Evolutionary conservation across 805 yeast genomes (phyloP).

Genomic region (Saccharomycodes ludwigii): DNA sequence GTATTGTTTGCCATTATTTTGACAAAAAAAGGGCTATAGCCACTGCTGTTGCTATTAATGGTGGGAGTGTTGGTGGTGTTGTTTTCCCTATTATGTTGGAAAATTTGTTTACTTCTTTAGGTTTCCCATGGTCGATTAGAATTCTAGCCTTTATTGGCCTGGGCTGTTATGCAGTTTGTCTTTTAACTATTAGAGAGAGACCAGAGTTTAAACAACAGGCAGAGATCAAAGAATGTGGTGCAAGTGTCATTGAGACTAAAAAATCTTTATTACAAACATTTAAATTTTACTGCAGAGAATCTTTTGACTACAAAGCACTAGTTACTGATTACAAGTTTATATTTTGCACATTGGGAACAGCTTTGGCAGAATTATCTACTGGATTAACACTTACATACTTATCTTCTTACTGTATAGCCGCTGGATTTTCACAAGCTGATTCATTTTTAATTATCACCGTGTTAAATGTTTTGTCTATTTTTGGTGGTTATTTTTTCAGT

Average conservation of each 20-base stretch:
- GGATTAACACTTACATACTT: constrained; percentile 41
- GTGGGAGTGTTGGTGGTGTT: constrained; percentile 59
- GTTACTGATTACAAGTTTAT: constrained; percentile 28
- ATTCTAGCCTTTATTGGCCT: constrained; percentile 29
- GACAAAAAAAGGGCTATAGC: constrained; percentile 43
- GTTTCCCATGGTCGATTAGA: constrained; percentile 51
- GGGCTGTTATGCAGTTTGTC: constrained; percentile 15
- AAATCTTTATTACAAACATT: constrained; percentile 1
- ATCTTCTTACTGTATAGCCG: constrained; percentile 42
- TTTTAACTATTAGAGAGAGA: constrained; percentile 28
- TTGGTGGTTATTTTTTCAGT: constrained; percentile 22
- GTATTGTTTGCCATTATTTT: constrained; percentile 55
- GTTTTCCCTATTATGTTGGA: constrained; percentile 43
- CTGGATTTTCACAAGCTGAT: constrained; percentile 32
- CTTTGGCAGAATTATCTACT: constrained; percentile 37
- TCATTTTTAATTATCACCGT: constrained; percentile 27
- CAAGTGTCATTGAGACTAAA: background rate
- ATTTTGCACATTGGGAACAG: constrained; percentile 12
- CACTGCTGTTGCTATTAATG: constrained; percentile 49
- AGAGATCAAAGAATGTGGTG: background rate
- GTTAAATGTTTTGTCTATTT: constrained; percentile 19
- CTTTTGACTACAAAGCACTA: constrained; percentile 29
- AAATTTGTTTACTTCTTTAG: constrained; percentile 32
- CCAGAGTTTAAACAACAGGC: constrained; percentile 4
- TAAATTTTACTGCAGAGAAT: constrained; percentile 11